phyloP scores from a whole-genome alignment of 352 stramenopile species.

The Pythium vanterpoolii region DNA sequence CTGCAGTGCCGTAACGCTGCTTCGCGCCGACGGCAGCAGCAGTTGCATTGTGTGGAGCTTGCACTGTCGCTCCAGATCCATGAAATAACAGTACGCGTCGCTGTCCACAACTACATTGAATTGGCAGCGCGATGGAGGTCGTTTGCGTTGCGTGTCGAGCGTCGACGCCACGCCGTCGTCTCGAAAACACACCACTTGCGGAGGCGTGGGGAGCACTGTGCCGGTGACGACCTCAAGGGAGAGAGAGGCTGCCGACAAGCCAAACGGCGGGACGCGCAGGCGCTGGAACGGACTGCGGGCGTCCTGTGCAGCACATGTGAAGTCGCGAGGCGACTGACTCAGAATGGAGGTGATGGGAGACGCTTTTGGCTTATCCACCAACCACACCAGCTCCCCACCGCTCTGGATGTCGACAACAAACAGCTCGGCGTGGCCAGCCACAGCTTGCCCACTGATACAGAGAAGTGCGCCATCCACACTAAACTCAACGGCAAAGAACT shows the following conservation, averaged over 20 bases:
- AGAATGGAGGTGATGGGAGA: conserved; percentile 1
- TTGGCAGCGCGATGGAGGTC: not conserved
- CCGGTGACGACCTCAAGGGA: conserved; percentile 6
- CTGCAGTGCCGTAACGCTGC: conserved; percentile 4
- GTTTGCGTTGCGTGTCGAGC: not conserved
- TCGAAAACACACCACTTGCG: conserved; percentile 6
- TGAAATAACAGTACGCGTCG: conserved; percentile 17
- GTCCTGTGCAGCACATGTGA: conserved; percentile 6
- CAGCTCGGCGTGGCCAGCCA: not conserved
- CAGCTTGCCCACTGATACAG: conserved; percentile 9
- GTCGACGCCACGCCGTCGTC: conserved; percentile 1
- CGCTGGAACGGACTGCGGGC: not conserved
- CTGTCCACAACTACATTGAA: conserved; percentile 18
- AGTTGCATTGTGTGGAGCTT: conserved; percentile 19
- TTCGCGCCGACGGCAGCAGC: conserved; percentile 2
- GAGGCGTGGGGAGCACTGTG: not conserved
- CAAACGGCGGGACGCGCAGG: conserved; percentile 9
- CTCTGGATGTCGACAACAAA: conserved; percentile 17
- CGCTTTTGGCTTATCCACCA: not conserved
- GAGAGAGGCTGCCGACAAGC: conserved; percentile 7
- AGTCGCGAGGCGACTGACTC: conserved; percentile 17
- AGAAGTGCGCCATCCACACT: conserved; percentile 13
- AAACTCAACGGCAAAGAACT: conserved; percentile 10
- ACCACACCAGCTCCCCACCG: conserved; percentile 2
- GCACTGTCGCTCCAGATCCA: conserved; percentile 17